Evolutionary conservation across 2,329 filamentous ascomycete species (phyloP).

Genomic region (Epichloe gansuensis): DNA sequence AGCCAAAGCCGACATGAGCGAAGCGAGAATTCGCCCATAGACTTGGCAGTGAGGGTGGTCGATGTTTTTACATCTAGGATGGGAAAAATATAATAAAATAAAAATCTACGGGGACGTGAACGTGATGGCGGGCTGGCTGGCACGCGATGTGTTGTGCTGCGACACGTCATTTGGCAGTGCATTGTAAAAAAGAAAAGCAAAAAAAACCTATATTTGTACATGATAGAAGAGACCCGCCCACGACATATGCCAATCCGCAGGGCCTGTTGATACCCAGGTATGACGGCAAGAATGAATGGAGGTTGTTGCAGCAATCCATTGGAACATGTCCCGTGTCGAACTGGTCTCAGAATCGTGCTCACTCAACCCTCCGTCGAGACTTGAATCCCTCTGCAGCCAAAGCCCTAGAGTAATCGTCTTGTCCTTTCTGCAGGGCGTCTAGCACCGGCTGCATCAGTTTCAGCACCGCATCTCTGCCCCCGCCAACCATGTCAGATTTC

Average conservation of each 20-base stretch:
- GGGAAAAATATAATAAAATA: too few relatives aligned
- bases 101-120: too few relatives aligned
- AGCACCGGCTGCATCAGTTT: constrained; percentile 66
- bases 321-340: not conserved
- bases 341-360: not conserved
- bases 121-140: too few relatives aligned
- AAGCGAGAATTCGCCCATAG: constrained; percentile 29
- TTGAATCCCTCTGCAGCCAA: constrained; percentile 49
- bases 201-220: not conserved
- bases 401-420: constrained; percentile 58
- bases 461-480: constrained; percentile 64
- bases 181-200: too few relatives aligned
- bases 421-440: constrained; percentile 56
- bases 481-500: constrained; percentile 55
- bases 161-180: not conserved
- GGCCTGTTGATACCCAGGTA: not conserved
- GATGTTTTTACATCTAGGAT: too few relatives aligned
- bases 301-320: not conserved
- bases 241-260: not conserved
- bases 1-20: constrained; percentile 25
- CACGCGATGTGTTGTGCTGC: not conserved
- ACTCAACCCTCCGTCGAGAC: constrained; percentile 30
- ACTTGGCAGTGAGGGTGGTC: not conserved
- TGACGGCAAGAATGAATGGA: not conserved
- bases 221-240: not conserved